phyloP scores from a whole-genome alignment of 2,329 filamentous ascomycete genomes.

The Pseudocercospora fijiensis region DNA sequence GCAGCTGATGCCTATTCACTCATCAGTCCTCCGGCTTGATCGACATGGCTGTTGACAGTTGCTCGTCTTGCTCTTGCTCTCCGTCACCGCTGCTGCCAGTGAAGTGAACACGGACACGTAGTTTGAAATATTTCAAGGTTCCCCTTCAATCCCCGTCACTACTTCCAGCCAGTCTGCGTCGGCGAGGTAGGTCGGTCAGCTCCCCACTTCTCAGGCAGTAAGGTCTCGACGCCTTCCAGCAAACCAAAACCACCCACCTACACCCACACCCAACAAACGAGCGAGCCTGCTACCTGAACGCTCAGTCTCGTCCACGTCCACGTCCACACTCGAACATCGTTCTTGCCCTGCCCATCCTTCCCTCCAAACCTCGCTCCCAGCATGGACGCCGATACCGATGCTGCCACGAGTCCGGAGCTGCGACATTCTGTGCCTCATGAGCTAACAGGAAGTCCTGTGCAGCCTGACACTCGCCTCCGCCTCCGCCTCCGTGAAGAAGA shows the following conservation, averaged over 20 bases:
- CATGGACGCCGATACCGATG: no score
- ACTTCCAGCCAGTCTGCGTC: neutral
- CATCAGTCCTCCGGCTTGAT: neutral
- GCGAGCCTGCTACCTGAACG: no score
- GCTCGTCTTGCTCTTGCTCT: no score
- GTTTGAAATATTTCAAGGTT: no score
- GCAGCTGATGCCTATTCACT: conserved; percentile 2
- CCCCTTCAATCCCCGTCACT: neutral
- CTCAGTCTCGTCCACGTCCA: no score
- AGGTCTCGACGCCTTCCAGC: neutral
- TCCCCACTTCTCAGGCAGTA: neutral
- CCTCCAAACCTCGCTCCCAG: no score
- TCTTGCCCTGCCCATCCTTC: no score
- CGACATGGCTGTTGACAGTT: neutral
- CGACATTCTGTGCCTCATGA: no score
- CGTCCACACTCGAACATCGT: no score
- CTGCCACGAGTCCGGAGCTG: no score
- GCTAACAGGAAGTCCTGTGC: neutral
- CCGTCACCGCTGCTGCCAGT: neutral
- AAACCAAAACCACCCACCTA: neutral
- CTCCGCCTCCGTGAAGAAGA: no score
- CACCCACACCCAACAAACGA: no score
- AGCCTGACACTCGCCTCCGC: neutral
- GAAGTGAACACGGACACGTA: neutral
- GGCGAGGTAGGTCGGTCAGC: neutral